Conservation (phyloP, 352 stramenopile species). For the Phytopythium montanum region DNA sequence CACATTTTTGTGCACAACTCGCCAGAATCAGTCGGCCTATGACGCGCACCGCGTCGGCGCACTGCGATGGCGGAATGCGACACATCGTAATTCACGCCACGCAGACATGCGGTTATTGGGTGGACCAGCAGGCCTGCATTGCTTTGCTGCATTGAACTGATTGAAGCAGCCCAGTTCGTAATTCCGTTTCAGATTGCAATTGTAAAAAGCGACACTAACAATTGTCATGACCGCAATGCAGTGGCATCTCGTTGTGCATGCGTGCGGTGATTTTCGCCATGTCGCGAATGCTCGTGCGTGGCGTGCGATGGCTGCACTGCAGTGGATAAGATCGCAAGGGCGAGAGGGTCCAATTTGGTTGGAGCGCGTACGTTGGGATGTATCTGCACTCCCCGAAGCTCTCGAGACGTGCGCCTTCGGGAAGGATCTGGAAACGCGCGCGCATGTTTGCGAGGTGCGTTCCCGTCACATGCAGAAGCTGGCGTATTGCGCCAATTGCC, state of each 20-base stretch:
- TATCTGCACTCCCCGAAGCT: not conserved
- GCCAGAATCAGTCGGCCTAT: not conserved
- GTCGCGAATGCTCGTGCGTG: too few species aligned
- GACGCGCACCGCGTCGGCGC: too few species aligned
- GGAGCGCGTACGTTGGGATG: too few species aligned
- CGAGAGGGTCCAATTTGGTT: too few species aligned
- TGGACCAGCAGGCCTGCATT: not conserved
- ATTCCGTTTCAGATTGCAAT: not conserved
- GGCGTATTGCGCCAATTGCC: too few species aligned
- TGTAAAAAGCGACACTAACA: not conserved
- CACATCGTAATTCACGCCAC: not conserved
- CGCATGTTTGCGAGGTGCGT: not conserved
- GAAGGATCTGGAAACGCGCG: slow-evolving; percentile 1
- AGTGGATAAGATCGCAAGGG: too few species aligned
- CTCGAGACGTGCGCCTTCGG: not conserved
- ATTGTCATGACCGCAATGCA: not conserved
- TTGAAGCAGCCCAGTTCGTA: not conserved
- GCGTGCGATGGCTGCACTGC: not conserved
- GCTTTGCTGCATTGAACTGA: slow-evolving; percentile 6
- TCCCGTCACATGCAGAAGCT: too few species aligned
- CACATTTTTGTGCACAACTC: not conserved
- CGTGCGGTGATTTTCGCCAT: not conserved
- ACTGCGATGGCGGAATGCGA: too few species aligned
- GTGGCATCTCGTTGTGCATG: too few species aligned
- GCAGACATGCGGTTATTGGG: not conserved